Evolutionary conservation across 1,284 basidiomycete genomes (phyloP).

Genomic region (Ceratobasidium papillatum): DNA sequence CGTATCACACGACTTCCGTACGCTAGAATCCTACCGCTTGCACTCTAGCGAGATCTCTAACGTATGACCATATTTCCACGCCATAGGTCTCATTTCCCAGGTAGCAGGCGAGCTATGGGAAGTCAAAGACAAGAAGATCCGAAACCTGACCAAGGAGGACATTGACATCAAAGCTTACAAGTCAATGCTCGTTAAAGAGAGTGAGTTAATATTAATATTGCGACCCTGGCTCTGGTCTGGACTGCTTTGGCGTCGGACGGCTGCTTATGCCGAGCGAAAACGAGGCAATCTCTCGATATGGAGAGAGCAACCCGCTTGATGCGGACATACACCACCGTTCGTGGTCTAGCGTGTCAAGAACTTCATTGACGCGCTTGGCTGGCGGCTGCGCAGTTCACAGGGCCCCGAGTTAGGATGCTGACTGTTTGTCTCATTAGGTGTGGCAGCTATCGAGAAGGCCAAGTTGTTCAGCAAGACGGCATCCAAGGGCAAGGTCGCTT

Average conservation of each 20-base stretch:
- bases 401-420: constrained; percentile 25
- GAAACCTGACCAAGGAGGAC: constrained; percentile 86
- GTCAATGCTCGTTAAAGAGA: constrained; percentile 75
- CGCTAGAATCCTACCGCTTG: constrained; percentile 50
- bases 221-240: constrained; percentile 42
- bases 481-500: constrained; percentile 44
- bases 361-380: constrained; percentile 2
- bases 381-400: background rate
- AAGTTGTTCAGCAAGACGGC: constrained; percentile 87
- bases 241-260: constrained; percentile 25
- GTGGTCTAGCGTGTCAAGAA: background rate
- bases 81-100: constrained; percentile 85
- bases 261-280: background rate
- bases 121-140: constrained; percentile 93
- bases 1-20: constrained; percentile 96
- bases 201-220: constrained; percentile 54
- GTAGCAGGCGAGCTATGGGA: constrained; percentile 99
- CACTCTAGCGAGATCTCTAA: constrained; percentile 45
- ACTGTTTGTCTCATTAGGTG: constrained; percentile 57
- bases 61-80: constrained; percentile 49
- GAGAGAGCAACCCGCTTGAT: constrained; percentile 16
- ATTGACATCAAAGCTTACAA: constrained; percentile 94
- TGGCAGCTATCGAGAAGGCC: constrained; percentile 86
- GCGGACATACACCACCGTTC: background rate
- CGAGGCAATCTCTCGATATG: constrained; percentile 22